phyloP scores from a whole-genome alignment of 2,329 filamentous ascomycete genomes.

The Penicillium sp. region DNA sequence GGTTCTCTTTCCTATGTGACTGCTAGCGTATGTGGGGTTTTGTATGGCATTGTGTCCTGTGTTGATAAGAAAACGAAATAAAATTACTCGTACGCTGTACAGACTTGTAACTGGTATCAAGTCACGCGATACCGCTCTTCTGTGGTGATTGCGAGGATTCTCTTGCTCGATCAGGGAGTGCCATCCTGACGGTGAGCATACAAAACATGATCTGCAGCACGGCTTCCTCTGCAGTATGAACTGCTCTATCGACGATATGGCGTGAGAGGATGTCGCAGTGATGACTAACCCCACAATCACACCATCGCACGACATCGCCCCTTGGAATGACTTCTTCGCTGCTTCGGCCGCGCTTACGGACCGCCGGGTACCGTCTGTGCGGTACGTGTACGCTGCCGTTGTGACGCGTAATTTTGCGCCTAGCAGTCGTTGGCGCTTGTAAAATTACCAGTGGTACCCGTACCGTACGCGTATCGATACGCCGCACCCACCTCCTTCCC shows the following conservation, averaged over 20 bases:
- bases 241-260: background rate
- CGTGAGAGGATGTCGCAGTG: background rate
- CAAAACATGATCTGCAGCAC: too few relatives aligned
- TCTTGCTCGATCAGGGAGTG: slow-evolving; percentile 9
- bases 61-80: background rate
- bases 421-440: background rate
- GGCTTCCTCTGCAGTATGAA: too few relatives aligned
- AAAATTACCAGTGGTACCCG: background rate
- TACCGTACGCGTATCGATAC: background rate
- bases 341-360: background rate
- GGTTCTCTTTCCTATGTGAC: background rate
- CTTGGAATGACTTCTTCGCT: slow-evolving; percentile 2
- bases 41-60: background rate
- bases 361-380: background rate
- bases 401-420: background rate
- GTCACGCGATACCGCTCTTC: background rate
- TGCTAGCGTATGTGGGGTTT: slow-evolving; percentile 12
- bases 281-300: slow-evolving; percentile 15
- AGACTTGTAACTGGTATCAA: background rate
- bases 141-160: slow-evolving; percentile 1
- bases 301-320: slow-evolving; percentile 14
- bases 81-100: background rate
- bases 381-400: background rate
- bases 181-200: background rate
- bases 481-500: background rate